Evolutionary conservation across 2,329 filamentous ascomycete species (phyloP).

Genomic region (Alternaria sp.): DNA sequence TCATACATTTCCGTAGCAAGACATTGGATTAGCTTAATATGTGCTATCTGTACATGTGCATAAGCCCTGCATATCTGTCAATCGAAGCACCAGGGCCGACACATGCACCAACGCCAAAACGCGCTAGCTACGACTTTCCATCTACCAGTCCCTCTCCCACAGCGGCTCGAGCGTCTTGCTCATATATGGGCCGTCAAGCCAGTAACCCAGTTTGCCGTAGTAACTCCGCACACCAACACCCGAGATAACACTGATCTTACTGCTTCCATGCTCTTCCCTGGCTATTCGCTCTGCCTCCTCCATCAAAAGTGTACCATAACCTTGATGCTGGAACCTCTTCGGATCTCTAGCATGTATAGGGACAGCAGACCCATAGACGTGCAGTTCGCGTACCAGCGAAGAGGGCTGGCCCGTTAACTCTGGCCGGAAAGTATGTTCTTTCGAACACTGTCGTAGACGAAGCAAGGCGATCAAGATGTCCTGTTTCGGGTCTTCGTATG

Average conservation of each 20-base stretch:
- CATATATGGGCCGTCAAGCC: constrained; percentile 84
- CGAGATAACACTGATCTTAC: constrained; percentile 97
- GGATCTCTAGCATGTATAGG: constrained; percentile 94
- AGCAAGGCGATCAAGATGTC: constrained; percentile 94
- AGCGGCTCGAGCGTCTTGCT: constrained; percentile 44
- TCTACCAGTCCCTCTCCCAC: constrained; percentile 42
- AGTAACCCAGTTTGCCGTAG: constrained; percentile 91
- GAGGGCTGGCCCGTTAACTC: constrained; percentile 87
- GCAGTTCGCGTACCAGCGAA: constrained; percentile 89
- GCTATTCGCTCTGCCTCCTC: constrained; percentile 97
- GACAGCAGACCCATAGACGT: constrained; percentile 97
- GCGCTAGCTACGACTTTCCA: background rate
- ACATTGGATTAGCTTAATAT: constrained; percentile 6
- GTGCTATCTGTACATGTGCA: constrained; percentile 2
- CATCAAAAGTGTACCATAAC: constrained; percentile 95
- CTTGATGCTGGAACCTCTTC: constrained; percentile 97
- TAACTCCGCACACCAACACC: constrained; percentile 96
- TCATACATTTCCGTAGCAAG: constrained; percentile 9
- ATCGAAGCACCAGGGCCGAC: background rate
- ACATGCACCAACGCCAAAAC: constrained; percentile 10
- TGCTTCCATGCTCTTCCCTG: constrained; percentile 88
- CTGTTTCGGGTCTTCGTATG: constrained; percentile 98
- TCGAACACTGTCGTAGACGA: constrained; percentile 85
- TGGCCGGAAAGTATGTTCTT: constrained; percentile 88
- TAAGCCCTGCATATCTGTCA: background rate